phyloP scores from a whole-genome alignment of 2,329 filamentous ascomycete genomes.

The Alternaria arborescens region DNA sequence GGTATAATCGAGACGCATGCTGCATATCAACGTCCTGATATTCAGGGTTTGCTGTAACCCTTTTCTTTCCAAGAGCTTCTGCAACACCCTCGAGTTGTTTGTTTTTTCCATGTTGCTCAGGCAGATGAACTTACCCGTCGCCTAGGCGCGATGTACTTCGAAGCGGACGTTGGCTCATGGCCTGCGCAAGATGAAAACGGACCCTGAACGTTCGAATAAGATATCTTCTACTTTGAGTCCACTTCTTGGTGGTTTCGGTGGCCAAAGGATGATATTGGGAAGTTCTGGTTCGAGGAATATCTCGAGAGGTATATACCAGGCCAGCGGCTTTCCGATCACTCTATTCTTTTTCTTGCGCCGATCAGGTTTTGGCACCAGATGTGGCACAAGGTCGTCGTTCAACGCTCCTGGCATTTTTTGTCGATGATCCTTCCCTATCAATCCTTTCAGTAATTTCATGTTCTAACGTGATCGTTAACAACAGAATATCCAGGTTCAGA shows the following conservation, averaged over 20 bases:
- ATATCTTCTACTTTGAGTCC: conserved; percentile 2
- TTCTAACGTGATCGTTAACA: not conserved
- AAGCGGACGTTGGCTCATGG: not conserved
- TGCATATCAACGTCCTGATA: not conserved
- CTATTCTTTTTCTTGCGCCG: not conserved
- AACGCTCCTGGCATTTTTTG: not conserved
- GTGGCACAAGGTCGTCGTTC: not conserved
- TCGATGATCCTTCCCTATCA: not conserved
- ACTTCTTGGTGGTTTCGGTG: not conserved
- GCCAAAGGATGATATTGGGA: conserved; percentile 2
- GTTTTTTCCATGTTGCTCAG: not conserved
- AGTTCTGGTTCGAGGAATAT: not conserved
- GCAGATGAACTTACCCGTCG: not conserved
- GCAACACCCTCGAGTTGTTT: not conserved
- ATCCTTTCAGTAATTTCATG: not conserved
- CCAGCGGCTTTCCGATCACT: not conserved
- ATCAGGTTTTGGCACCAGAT: not conserved
- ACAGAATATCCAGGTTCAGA: not conserved
- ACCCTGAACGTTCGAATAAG: not conserved
- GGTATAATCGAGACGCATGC: not conserved
- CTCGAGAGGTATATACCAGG: not conserved
- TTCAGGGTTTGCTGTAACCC: not conserved
- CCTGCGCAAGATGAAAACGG: not conserved
- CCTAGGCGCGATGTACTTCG: not conserved
- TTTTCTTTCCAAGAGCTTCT: not conserved